Percentiles rank a stretch among this genome's conserved stretches.
Conservation (phyloP, 345 rosid species). For the Arabidopsis arenosa region DNA sequence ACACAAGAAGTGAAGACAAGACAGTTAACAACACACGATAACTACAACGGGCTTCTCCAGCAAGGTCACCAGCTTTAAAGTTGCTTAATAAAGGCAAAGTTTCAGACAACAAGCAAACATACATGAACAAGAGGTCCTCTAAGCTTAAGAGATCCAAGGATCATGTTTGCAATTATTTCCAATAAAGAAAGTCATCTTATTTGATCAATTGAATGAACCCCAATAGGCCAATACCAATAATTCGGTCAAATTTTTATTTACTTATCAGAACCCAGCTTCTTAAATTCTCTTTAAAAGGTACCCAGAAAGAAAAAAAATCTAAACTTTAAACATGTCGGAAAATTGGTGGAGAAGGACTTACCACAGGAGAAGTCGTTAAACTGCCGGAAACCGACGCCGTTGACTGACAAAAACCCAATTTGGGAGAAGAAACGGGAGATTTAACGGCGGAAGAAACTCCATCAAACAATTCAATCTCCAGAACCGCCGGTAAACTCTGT, state of each 20-base stretch:
- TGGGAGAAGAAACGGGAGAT: conserved; percentile 51
- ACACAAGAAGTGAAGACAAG: conserved; percentile 5
- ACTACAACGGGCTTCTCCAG: neutral
- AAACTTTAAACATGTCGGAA: conserved; percentile 4
- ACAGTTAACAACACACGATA: conserved; percentile 16
- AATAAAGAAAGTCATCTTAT: neutral
- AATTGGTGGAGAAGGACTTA: conserved; percentile 38
- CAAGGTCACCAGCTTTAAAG: conserved; percentile 14
- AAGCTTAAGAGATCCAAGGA: neutral
- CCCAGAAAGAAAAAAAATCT: conserved; percentile 7
- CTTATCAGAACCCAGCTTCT: neutral
- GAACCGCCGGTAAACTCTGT: conserved; percentile 57
- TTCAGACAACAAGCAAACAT: conserved; percentile 9
- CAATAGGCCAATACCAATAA: conserved; percentile 6
- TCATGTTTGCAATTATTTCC: conserved; percentile 4
- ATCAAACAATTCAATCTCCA: conserved; percentile 50
- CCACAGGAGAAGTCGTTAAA: conserved; percentile 52
- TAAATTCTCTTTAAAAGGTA: neutral
- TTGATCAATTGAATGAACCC: neutral
- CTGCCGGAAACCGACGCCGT: conserved; percentile 53
- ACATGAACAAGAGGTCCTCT: neutral
- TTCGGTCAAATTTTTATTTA: neutral
- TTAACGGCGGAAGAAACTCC: conserved; percentile 32
- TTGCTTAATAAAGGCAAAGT: neutral
- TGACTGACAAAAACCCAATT: conserved; percentile 45